Percentiles rank a stretch among this genome's conserved stretches.
phyloP scores from a whole-genome alignment of 306 rosid genomes.

The Lithocarpus polystachyus region DNA sequence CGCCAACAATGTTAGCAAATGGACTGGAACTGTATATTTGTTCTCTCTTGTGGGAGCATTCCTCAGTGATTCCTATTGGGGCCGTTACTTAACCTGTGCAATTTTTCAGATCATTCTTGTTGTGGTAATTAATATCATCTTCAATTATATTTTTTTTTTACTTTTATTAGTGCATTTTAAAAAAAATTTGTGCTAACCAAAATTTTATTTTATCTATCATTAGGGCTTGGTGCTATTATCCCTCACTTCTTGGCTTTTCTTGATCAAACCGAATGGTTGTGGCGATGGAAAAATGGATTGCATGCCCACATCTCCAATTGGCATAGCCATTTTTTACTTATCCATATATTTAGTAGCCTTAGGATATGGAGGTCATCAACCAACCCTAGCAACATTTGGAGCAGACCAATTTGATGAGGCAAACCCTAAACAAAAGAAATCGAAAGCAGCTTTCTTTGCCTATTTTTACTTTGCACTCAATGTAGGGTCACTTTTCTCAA shows the following conservation, averaged over 20 bases:
- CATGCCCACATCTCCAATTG: slow-evolving; percentile 27
- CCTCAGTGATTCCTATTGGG: slow-evolving; percentile 63
- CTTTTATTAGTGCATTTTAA: too few relatives aligned
- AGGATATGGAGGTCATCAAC: slow-evolving; percentile 66
- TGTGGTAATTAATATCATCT: slow-evolving; percentile 25
- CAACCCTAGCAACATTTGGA: slow-evolving; percentile 59
- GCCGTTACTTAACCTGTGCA: slow-evolving; percentile 49
- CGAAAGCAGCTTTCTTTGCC: slow-evolving; percentile 42
- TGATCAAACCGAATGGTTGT: slow-evolving; percentile 46
- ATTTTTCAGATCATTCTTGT: slow-evolving; percentile 44
- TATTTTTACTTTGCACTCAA: slow-evolving; percentile 65
- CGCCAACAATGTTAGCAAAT: slow-evolving; percentile 52
- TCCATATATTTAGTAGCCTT: slow-evolving; percentile 57
- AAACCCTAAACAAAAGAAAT: neutral
- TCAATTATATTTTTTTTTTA: neutral
- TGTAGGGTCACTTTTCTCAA: slow-evolving; percentile 56
- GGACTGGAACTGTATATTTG: slow-evolving; percentile 62
- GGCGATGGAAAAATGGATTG: slow-evolving; percentile 31
- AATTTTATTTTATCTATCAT: neutral
- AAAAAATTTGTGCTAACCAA: neutral
- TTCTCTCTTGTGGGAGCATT: slow-evolving; percentile 56
- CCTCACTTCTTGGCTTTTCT: slow-evolving; percentile 27
- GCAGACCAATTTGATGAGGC: slow-evolving; percentile 53
- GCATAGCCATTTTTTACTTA: slow-evolving; percentile 34
- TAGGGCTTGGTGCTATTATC: slow-evolving; percentile 56